These are phyloP conservation scores for Saccharomyces hybrid DNA, from an alignment of 1,139 yeast genomes.

Conservation along the genomic window DNA sequence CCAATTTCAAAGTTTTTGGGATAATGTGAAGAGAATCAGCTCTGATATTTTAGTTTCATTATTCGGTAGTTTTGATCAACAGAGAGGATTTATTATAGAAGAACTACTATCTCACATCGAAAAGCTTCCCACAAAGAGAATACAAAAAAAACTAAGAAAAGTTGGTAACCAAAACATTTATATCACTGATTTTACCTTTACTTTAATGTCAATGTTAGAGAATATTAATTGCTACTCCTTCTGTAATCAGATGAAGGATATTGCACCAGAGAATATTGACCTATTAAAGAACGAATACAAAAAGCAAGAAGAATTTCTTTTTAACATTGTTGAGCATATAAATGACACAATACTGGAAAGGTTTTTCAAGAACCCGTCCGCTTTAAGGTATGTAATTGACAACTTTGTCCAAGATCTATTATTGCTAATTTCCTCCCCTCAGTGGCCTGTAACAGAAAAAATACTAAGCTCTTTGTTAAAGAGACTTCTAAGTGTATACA, in stretches of 20 bases:
- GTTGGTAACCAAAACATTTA: conserved; percentile 11
- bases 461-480: conserved; percentile 40
- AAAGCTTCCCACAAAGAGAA: conserved; percentile 40
- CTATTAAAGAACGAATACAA: not conserved
- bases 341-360: conserved; percentile 37
- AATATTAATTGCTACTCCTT: conserved; percentile 15
- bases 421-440: conserved; percentile 43
- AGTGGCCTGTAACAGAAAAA: conserved; percentile 53
- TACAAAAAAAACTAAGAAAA: conserved; percentile 20
- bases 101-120: conserved; percentile 52
- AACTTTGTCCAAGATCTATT: conserved; percentile 50
- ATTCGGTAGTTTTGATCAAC: conserved; percentile 42
- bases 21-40: conserved; percentile 28
- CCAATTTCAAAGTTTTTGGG: conserved; percentile 17
- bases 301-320: conserved; percentile 10
- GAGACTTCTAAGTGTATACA: conserved; percentile 35
- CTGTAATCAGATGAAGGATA: conserved; percentile 2
- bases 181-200: conserved; percentile 26
- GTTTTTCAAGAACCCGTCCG: conserved; percentile 23
- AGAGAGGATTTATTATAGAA: conserved; percentile 50
- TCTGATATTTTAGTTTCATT: conserved; percentile 40
- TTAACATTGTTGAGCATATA: conserved; percentile 32
- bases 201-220: conserved; percentile 23
- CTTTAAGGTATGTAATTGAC: conserved; percentile 39
- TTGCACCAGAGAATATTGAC: conserved; percentile 3